These are phyloP conservation scores for Croton setiger DNA, from an alignment of 441 rosid genomes.

Conservation along the genomic window DNA sequence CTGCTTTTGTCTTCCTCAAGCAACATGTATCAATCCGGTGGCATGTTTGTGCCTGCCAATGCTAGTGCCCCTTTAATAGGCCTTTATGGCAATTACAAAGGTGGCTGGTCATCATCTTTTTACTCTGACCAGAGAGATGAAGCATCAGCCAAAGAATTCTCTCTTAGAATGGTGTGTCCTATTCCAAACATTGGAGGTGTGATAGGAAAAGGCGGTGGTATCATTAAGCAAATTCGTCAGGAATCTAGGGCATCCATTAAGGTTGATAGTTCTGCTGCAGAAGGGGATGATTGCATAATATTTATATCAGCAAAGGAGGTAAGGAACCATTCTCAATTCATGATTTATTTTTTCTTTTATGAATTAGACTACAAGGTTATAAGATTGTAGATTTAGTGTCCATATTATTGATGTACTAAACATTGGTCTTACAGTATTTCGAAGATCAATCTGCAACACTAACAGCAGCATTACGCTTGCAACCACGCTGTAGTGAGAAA, in stretches of 20 bases:
- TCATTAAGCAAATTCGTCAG: slow-evolving; percentile 86
- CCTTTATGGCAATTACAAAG: slow-evolving; percentile 75
- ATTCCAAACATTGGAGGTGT: slow-evolving; percentile 78
- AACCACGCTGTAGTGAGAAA: slow-evolving; percentile 94
- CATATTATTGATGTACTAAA: slow-evolving; percentile 10
- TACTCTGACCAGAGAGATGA: slow-evolving; percentile 80
- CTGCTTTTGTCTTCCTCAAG: slow-evolving; percentile 55
- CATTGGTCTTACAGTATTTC: slow-evolving; percentile 42
- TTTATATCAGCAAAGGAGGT: slow-evolving; percentile 89
- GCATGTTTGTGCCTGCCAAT: slow-evolving; percentile 46
- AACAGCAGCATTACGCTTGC: slow-evolving; percentile 86
- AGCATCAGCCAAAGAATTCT: slow-evolving; percentile 64
- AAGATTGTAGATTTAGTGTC: background rate
- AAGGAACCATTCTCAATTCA: slow-evolving; percentile 8
- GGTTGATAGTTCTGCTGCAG: slow-evolving; percentile 83
- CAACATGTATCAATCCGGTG: slow-evolving; percentile 47
- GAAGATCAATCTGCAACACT: slow-evolving; percentile 87
- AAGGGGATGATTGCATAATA: slow-evolving; percentile 84
- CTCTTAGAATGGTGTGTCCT: slow-evolving; percentile 79
- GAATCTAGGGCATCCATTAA: slow-evolving; percentile 80
- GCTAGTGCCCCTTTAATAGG: slow-evolving; percentile 61
- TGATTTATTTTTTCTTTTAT: background rate
- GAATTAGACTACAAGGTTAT: background rate
- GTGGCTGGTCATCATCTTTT: slow-evolving; percentile 74
- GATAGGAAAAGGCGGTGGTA: slow-evolving; percentile 85